Percentiles rank a stretch among this genome's conserved stretches.
Conservation (phyloP, 1,284 basidiomycete genomes). For the Ceratobasidium sp. region DNA sequence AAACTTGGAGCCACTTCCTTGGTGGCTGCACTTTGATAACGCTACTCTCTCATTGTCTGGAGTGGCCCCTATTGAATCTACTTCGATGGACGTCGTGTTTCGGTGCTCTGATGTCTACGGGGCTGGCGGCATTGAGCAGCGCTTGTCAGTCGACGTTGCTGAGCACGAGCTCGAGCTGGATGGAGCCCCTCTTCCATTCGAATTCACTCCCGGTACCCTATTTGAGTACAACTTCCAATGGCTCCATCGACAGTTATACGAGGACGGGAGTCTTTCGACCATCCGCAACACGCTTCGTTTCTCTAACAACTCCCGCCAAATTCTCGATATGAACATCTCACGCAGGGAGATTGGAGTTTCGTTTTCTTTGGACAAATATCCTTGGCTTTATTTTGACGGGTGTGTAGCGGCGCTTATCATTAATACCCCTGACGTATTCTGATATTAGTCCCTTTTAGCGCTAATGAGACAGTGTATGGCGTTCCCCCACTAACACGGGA, state of each 20-base stretch:
- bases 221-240: slow-evolving; percentile 23
- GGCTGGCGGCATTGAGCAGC: slow-evolving; percentile 12
- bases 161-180: slow-evolving; percentile 21
- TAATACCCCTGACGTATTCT: not conserved
- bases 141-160: slow-evolving; percentile 2
- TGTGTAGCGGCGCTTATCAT: not conserved
- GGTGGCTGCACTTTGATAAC: slow-evolving; percentile 31
- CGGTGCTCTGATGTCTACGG: slow-evolving; percentile 33
- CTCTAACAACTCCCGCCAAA: slow-evolving; percentile 11
- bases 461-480: slow-evolving; percentile 10
- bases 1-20: slow-evolving; percentile 1
- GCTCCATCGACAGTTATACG: not conserved
- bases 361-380: slow-evolving; percentile 19
- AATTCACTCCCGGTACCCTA: slow-evolving; percentile 1
- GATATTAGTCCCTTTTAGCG: not conserved
- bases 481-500: not conserved
- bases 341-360: slow-evolving; percentile 1
- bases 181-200: not conserved
- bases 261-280: not conserved
- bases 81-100: slow-evolving; percentile 15
- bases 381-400: slow-evolving; percentile 28
- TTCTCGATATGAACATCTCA: not conserved
- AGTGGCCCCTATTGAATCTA: slow-evolving; percentile 4
- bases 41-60: slow-evolving; percentile 17
- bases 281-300: not conserved